phyloP scores from a whole-genome alignment of 352 stramenopile species.

The Phytophthora cryptogea region DNA sequence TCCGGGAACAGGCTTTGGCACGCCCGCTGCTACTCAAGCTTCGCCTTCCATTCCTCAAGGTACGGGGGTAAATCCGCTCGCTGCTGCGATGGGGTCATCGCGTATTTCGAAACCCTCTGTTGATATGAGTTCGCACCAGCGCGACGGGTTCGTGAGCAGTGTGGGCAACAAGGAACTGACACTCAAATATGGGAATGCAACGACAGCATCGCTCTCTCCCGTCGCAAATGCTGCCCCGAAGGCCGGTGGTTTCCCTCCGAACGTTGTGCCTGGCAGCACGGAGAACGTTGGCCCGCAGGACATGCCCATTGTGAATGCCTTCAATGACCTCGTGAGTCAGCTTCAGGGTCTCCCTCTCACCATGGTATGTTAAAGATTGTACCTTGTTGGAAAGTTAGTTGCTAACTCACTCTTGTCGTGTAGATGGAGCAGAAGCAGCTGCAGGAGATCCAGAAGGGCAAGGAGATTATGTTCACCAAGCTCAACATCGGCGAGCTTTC shows the following conservation, averaged over 20 bases:
- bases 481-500: constrained; percentile 82
- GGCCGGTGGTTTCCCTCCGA: constrained; percentile 43
- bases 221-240: constrained; percentile 38
- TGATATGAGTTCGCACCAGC: constrained; percentile 82
- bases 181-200: constrained; percentile 85
- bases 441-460: constrained; percentile 83
- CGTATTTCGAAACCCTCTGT: constrained; percentile 82
- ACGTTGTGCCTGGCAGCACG: constrained; percentile 65
- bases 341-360: constrained; percentile 76
- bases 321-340: constrained; percentile 81
- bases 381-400: background rate
- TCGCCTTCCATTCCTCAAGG: constrained; percentile 56
- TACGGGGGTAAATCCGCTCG: constrained; percentile 73
- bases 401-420: constrained; percentile 18
- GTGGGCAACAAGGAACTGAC: constrained; percentile 88
- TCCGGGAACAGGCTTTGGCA: constrained; percentile 42
- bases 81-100: constrained; percentile 64
- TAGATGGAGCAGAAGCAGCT: constrained; percentile 90
- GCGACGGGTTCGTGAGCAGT: constrained; percentile 85
- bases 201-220: constrained; percentile 65
- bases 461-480: constrained; percentile 89
- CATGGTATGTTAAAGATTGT: constrained; percentile 60
- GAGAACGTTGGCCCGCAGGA: constrained; percentile 78
- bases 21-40: constrained; percentile 31
- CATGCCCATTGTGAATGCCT: constrained; percentile 76